Evolutionary conservation across 495 filamentous ascomycete genomes (phyloP).

Genomic region (Hypoxylon lienhwacheense): DNA sequence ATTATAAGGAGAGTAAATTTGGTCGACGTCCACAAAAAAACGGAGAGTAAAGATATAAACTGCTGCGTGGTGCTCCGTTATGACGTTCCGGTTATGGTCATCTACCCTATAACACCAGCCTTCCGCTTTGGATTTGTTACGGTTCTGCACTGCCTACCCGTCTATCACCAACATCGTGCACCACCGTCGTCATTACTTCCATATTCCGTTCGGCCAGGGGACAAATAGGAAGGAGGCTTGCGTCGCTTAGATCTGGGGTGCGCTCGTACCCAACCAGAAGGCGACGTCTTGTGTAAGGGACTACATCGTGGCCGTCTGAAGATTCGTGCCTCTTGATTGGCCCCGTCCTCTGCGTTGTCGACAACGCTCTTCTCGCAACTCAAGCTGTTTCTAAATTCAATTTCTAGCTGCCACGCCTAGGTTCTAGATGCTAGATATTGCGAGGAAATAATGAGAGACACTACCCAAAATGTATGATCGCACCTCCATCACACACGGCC

Average conservation of each 20-base stretch:
- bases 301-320: slow-evolving; percentile 10
- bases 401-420: slow-evolving; percentile 27
- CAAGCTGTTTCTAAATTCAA: slow-evolving; percentile 31
- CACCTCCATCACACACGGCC: slow-evolving; percentile 27
- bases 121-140: slow-evolving; percentile 21
- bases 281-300: slow-evolving; percentile 10
- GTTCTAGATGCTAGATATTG: slow-evolving; percentile 36
- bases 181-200: slow-evolving; percentile 25
- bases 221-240: slow-evolving; percentile 18
- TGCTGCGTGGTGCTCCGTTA: slow-evolving; percentile 30
- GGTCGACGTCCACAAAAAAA: slow-evolving; percentile 20
- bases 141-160: slow-evolving; percentile 26
- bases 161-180: slow-evolving; percentile 27
- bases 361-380: slow-evolving; percentile 18
- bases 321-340: slow-evolving; percentile 19
- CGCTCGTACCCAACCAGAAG: slow-evolving; percentile 28
- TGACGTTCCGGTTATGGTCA: slow-evolving; percentile 24
- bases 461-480: slow-evolving; percentile 23
- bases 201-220: slow-evolving; percentile 17
- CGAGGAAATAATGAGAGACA: slow-evolving; percentile 24
- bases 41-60: slow-evolving; percentile 12
- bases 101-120: slow-evolving; percentile 19
- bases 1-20: slow-evolving; percentile 1
- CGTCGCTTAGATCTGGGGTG: slow-evolving; percentile 28
- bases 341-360: slow-evolving; percentile 28